Evolutionary conservation across 73 alveolate genomes (phyloP).

Genomic region (Effrenium voratum): DNA sequence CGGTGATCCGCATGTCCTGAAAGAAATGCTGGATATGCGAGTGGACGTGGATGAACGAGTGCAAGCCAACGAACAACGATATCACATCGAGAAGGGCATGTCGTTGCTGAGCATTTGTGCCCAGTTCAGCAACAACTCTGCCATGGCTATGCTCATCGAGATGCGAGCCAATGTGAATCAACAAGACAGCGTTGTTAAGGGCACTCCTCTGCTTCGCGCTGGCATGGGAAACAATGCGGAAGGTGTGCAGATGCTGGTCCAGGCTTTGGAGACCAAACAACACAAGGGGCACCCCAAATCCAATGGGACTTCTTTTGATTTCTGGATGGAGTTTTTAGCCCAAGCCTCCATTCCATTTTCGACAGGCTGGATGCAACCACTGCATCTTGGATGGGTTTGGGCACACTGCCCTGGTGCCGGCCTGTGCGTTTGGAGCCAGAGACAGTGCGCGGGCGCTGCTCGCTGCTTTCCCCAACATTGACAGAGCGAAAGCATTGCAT

Average conservation of each 20-base stretch:
- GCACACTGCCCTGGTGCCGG: not conserved
- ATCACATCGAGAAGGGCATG: slow-evolving; percentile 38
- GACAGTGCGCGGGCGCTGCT: not conserved
- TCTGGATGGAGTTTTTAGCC: not conserved
- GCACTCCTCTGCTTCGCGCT: not conserved
- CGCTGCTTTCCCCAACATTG: not conserved
- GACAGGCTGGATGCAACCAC: slow-evolving; percentile 20
- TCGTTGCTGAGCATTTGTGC: not conserved
- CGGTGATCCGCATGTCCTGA: slow-evolving; percentile 2
- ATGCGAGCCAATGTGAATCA: not conserved
- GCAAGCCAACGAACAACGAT: not conserved
- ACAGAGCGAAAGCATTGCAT: not conserved
- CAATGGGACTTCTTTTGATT: not conserved
- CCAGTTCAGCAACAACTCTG: slow-evolving; percentile 17
- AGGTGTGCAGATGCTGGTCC: not conserved
- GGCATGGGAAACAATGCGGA: slow-evolving; percentile 16
- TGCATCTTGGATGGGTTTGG: not conserved
- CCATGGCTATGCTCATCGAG: slow-evolving; percentile 23
- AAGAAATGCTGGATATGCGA: slow-evolving; percentile 5
- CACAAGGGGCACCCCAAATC: not conserved
- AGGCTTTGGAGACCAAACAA: not conserved
- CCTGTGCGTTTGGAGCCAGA: not conserved
- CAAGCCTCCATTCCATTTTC: not conserved
- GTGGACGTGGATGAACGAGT: slow-evolving; percentile 9
- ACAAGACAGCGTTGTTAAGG: not conserved